Base-by-base conservation (phyloP, 257 asterid genomes). In the Penstemon eatonii region DNA sequence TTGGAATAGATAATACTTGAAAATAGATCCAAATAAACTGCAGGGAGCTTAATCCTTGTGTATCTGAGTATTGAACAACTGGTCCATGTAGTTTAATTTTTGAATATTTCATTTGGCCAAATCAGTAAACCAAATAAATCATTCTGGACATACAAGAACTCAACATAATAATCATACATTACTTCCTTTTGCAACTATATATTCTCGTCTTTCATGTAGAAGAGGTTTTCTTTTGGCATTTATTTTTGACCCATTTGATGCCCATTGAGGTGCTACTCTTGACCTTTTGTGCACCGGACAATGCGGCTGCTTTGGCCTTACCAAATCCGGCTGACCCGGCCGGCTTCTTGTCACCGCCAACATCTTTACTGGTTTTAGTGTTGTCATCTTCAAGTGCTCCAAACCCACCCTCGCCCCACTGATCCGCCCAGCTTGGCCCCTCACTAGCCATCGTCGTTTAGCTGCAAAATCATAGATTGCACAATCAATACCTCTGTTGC, bases 351-450 rank as follows among this genome's bases (percentile, higher is more conserved):
- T 66, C 73, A 13, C 40, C 43, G 10, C 18, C 43, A 5, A 10
- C 80, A 0, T 84, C 90, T 70, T 78, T 78, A 73, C 61, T 78
- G 67, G 72, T 70, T 33, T 75, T 73, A 5, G 70, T 13, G 44
- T 68, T 64, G 12, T 83, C 86, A 4, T 73, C 87, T 41, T 61
- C 83, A 76, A 90, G 81, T 25, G 85, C 91, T 43, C 96, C 98
- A 66, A 90, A 69, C 0, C 98, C 98, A 64, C 98, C 96, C 46
- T 86, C 84, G 0, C 97, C 97, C 98, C 98, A 90, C 71, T 90
- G 98, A 85, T 92, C 98, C 50, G 96, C 97, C 98, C 97, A 92
- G 79, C 96, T 88, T 5, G 89, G 84, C 40, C 80, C 96, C 8
- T 88, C 95, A 0, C 73, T 62, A 19, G 94, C 86, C 96, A 90